phyloP scores from a whole-genome alignment of 495 filamentous ascomycete genomes.

The Cercophora samala region DNA sequence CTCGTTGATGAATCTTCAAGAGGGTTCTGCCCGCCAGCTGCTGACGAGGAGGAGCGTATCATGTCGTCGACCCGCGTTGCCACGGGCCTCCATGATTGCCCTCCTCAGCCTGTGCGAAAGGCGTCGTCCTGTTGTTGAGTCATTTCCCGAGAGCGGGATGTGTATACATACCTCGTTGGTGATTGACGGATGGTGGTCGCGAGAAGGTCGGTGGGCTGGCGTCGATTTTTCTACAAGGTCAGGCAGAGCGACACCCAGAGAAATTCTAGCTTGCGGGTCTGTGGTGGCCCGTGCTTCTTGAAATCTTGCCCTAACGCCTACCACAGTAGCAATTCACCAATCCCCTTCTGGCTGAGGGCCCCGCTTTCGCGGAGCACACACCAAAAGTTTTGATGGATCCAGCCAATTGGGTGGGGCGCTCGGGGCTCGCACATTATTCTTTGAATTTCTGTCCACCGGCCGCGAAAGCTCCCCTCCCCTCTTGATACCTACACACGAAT shows the following conservation, averaged over 20 bases:
- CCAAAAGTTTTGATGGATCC: slow-evolving; percentile 2
- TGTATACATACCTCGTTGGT: slow-evolving; percentile 41
- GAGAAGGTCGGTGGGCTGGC: slow-evolving; percentile 13
- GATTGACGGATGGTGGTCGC: slow-evolving; percentile 17
- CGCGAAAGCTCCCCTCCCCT: not conserved
- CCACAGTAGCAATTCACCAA: slow-evolving; percentile 1
- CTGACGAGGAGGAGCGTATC: slow-evolving; percentile 74
- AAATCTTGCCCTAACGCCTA: slow-evolving; percentile 30
- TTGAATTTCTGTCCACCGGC: slow-evolving; percentile 20
- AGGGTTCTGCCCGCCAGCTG: slow-evolving; percentile 91
- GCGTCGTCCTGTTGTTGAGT: slow-evolving; percentile 34
- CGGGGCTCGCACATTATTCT: slow-evolving; percentile 28
- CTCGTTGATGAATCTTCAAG: slow-evolving; percentile 47
- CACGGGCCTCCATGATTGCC: slow-evolving; percentile 40
- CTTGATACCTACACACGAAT: slow-evolving; percentile 15
- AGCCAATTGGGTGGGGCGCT: slow-evolving; percentile 19
- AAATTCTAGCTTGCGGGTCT: slow-evolving; percentile 10
- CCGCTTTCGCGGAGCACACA: slow-evolving; percentile 15
- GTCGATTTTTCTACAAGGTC: slow-evolving; percentile 8
- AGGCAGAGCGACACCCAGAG: slow-evolving; percentile 5
- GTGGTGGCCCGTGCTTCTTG: slow-evolving; percentile 29
- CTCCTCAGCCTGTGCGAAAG: slow-evolving; percentile 50
- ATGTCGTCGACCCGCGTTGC: slow-evolving; percentile 16
- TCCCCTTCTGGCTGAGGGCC: slow-evolving; percentile 2
- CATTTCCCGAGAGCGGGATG: slow-evolving; percentile 29